Evolutionary conservation across 768 basidiomycete genomes (phyloP).

Genomic region (Podaxis sp.): DNA sequence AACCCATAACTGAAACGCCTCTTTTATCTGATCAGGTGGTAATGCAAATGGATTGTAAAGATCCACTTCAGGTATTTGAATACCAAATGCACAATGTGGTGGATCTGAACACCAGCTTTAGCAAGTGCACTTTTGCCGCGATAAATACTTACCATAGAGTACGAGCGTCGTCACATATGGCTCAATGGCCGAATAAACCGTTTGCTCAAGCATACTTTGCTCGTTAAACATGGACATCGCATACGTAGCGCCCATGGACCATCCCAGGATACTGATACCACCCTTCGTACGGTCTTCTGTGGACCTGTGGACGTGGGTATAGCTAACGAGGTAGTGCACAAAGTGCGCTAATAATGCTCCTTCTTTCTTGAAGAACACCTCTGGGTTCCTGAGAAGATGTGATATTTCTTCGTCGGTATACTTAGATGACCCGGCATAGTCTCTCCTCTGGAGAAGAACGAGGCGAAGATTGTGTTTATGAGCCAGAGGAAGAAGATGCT

Average conservation of each 20-base stretch:
- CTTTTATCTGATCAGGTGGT: not conserved
- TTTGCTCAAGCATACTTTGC: not conserved
- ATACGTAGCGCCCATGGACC: slow-evolving; percentile 1
- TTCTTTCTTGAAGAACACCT: not conserved
- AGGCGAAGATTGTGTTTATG: not conserved
- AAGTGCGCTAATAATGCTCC: not conserved
- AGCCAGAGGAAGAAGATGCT: not conserved
- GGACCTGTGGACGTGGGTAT: not conserved
- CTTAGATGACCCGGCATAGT: slow-evolving; percentile 2
- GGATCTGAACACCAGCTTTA: not conserved
- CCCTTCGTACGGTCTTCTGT: not conserved
- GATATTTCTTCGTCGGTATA: slow-evolving; percentile 1
- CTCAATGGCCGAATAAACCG: not conserved
- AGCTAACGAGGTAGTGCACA: not conserved
- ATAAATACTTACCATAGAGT: not conserved
- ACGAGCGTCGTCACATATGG: slow-evolving; percentile 1
- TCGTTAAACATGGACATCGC: not conserved
- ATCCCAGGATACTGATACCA: not conserved
- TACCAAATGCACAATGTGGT: not conserved
- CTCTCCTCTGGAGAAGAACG: not conserved
- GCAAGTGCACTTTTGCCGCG: not conserved
- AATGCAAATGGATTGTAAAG: not conserved
- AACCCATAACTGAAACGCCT: not conserved
- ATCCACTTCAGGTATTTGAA: not conserved
- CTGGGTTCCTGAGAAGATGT: not conserved